Conservation (phyloP, 768 basidiomycete genomes). For the Rhodosporidiobolus odoratus region DNA sequence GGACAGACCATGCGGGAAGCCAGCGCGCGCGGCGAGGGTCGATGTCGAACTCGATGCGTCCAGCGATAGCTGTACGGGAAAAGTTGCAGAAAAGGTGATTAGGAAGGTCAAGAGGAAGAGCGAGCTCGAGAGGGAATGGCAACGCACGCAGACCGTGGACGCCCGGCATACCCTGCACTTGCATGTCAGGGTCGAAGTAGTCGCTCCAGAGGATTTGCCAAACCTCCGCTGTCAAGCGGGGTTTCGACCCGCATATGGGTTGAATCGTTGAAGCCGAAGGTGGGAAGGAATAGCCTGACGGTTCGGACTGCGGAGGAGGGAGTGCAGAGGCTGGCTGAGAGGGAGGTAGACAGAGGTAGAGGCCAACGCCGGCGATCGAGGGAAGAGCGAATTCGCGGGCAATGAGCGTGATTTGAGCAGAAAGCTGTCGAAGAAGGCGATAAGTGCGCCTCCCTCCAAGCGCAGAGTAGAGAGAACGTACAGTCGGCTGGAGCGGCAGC, state of each 20-base stretch:
- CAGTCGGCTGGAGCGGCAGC: slow-evolving; percentile 12
- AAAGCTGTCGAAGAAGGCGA: slow-evolving; percentile 54
- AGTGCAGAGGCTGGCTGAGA: not conserved
- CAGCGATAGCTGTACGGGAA: slow-evolving; percentile 59
- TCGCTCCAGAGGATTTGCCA: slow-evolving; percentile 70
- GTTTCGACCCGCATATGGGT: slow-evolving; percentile 52
- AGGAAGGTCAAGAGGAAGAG: not conserved
- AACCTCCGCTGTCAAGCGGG: slow-evolving; percentile 69
- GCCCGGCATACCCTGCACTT: not conserved
- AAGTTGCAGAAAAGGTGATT: slow-evolving; percentile 39
- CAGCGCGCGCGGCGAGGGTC: slow-evolving; percentile 70
- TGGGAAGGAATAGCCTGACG: not conserved
- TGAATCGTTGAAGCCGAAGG: not conserved
- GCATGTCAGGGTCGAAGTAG: slow-evolving; percentile 51
- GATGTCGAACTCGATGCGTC: slow-evolving; percentile 80
- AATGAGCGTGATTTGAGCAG: slow-evolving; percentile 68
- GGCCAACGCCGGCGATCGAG: slow-evolving; percentile 65
- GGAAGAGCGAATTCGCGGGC: slow-evolving; percentile 77
- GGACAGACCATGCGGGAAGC: slow-evolving; percentile 66
- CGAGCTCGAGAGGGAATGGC: not conserved
- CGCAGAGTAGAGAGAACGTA: not conserved
- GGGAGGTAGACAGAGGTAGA: slow-evolving; percentile 62
- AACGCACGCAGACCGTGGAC: slow-evolving; percentile 11
- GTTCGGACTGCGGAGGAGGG: fast-evolving
- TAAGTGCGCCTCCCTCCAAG: not conserved